Evolutionary conservation across 306 rosid species (phyloP), one percentile per base, ranked within the genome.

Genomic region (Vicia faba): DNA sequence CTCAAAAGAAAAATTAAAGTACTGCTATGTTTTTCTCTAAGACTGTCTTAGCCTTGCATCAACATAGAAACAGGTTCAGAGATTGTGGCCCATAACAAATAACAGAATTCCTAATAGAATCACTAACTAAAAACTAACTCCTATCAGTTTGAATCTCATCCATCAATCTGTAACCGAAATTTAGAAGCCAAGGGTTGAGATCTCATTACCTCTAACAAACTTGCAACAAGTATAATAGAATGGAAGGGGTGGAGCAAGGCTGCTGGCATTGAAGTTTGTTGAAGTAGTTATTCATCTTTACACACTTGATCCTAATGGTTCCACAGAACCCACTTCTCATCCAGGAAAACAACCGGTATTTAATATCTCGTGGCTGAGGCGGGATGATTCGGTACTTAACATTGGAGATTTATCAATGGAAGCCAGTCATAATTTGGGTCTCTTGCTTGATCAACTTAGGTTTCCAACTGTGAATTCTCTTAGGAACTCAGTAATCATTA

Each of bases 391-490:
- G 16, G 64, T 85, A 65, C 97, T 93, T 73, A 88, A 86, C 45
- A 73, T 84, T 75, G 82, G 91, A 71, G 89, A 93, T 83, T 83
- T 93, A 75, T 84, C 91, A 54, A 82, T 86, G 63, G 96, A 93
- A 80, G 99, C 99, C 43, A 90, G 97, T 83, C 89, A 72, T 57
- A 82, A 83, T 83, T 74, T 93, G 90, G 95, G 95, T 72, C 80
- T 79, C 54, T 80, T 93, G 83, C 99, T 93, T 69, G 97, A 93
- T 83, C 96, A 86, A 72, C 96, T 93, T 45, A 83, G 99, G 76
- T 66, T 76, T 71, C 96, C 99, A 68, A 70, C 85, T 41, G 97
- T 85, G 81, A 87, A 84, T 64, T 83, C 96, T 60, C 89, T 85
- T 65, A 83, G 86, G 68, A 83, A 82, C 72, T 64, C 91, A 7